phyloP scores from a whole-genome alignment of 805 yeast genomes.

The Candida yuanshanica region DNA sequence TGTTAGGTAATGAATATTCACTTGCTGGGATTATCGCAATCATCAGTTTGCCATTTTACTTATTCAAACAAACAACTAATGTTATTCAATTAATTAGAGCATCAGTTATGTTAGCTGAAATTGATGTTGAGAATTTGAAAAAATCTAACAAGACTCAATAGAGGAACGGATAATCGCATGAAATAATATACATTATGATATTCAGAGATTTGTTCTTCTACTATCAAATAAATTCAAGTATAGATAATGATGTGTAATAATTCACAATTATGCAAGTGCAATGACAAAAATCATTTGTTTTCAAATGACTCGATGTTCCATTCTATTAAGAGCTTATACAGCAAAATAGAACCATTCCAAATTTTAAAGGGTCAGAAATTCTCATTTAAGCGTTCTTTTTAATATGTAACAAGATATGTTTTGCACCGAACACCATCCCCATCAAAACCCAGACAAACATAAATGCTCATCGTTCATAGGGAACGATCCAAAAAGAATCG shows the following conservation, averaged over 20 bases:
- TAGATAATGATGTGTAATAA: too few species aligned
- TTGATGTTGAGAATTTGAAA: constrained; percentile 45
- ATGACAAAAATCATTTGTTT: too few species aligned
- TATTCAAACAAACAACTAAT: constrained; percentile 86
- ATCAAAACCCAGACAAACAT: constrained; percentile 23
- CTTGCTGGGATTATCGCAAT: constrained; percentile 54
- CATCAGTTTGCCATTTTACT: constrained; percentile 77
- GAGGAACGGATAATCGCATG: too few species aligned
- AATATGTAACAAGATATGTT: constrained; percentile 25
- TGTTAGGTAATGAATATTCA: constrained; percentile 38
- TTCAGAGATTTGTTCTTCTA: too few species aligned
- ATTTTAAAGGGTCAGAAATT: constrained; percentile 23
- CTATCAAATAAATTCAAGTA: too few species aligned
- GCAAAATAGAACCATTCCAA: neutral
- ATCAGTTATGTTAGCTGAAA: constrained; percentile 67
- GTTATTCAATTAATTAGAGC: constrained; percentile 86
- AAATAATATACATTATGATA: too few species aligned
- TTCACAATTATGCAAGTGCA: too few species aligned
- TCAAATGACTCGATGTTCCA: too few species aligned
- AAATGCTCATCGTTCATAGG: constrained; percentile 15
- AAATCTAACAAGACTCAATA: constrained; percentile 17
- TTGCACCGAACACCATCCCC: constrained; percentile 27
- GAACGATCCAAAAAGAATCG: constrained; percentile 11
- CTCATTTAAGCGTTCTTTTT: constrained; percentile 20
- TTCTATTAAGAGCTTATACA: constrained; percentile 6